These are phyloP conservation scores for Gypsophila paniculata DNA, from an alignment of 179 eudicot species.

Conservation along the genomic window DNA sequence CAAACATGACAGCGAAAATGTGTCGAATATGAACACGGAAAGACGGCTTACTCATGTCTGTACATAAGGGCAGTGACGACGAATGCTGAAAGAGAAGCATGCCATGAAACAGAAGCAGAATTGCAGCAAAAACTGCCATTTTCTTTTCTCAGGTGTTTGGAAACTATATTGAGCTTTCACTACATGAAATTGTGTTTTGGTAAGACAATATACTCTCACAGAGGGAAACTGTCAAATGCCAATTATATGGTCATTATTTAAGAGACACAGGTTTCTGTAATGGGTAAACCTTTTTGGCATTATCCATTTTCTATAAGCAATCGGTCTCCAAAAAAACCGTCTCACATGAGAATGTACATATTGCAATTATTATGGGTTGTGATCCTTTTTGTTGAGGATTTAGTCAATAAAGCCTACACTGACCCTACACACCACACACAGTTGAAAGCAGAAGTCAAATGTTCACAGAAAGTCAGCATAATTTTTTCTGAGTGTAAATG, in stretches of 20 bases:
- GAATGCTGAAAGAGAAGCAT: conserved; percentile 36
- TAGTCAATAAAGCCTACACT: conserved; percentile 1
- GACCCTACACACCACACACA: conserved; percentile 9
- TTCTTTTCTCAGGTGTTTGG: conserved; percentile 2
- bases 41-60: conserved; percentile 56
- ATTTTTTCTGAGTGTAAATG: background rate
- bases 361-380: conserved; percentile 13
- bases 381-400: conserved; percentile 20
- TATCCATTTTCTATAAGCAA: background rate
- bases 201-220: background rate
- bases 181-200: conserved; percentile 5
- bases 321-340: no score
- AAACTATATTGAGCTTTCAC: background rate
- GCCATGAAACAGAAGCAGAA: conserved; percentile 28
- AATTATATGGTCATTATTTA: conserved; percentile 22
- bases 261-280: conserved; percentile 16
- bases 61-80: conserved; percentile 62
- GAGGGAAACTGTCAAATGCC: conserved; percentile 1
- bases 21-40: conserved; percentile 7
- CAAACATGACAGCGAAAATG: background rate
- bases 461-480: background rate
- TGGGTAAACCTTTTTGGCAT: conserved; percentile 28
- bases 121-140: conserved; percentile 30
- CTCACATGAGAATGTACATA: no score
- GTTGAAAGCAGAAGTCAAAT: background rate